Conservation (phyloP, 1,284 basidiomycete genomes). For the Ceratobasidium sp. region DNA sequence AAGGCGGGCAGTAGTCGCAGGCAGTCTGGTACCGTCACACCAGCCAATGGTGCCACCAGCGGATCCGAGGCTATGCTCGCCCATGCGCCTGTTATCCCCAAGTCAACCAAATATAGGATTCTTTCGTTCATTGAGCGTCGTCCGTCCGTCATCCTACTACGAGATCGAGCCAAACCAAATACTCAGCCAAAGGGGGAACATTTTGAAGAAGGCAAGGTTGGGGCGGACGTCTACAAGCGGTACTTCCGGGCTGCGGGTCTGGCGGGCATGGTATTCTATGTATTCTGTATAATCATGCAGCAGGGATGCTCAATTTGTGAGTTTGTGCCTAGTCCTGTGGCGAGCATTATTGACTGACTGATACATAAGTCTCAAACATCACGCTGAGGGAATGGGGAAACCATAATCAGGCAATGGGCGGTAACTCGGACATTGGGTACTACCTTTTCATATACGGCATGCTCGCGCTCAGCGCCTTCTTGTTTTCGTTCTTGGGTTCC, state of each 20-base stretch:
- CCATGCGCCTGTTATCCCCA: neutral
- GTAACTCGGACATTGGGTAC: slow-evolving; percentile 69
- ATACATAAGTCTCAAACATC: slow-evolving; percentile 64
- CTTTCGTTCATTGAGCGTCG: neutral
- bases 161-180: slow-evolving; percentile 9
- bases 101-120: neutral
- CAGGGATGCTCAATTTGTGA: slow-evolving; percentile 59
- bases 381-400: slow-evolving; percentile 85
- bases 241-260: slow-evolving; percentile 87
- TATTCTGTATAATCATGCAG: slow-evolving; percentile 67
- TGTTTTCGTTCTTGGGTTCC: slow-evolving; percentile 68
- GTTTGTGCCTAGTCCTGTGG: slow-evolving; percentile 17
- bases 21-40: slow-evolving; percentile 53
- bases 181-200: slow-evolving; percentile 68
- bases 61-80: neutral
- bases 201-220: slow-evolving; percentile 85
- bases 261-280: slow-evolving; percentile 75
- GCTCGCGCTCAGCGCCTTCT: slow-evolving; percentile 67
- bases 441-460: slow-evolving; percentile 74
- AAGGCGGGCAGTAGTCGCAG: slow-evolving; percentile 23
- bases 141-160: slow-evolving; percentile 10
- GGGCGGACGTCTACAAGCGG: slow-evolving; percentile 77
- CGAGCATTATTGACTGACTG: neutral
- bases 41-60: slow-evolving; percentile 50
- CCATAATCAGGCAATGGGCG: slow-evolving; percentile 73